These are phyloP conservation scores for Dendrobium officinale DNA, from an alignment of 106 monocot genomes.

Conservation along the genomic window DNA sequence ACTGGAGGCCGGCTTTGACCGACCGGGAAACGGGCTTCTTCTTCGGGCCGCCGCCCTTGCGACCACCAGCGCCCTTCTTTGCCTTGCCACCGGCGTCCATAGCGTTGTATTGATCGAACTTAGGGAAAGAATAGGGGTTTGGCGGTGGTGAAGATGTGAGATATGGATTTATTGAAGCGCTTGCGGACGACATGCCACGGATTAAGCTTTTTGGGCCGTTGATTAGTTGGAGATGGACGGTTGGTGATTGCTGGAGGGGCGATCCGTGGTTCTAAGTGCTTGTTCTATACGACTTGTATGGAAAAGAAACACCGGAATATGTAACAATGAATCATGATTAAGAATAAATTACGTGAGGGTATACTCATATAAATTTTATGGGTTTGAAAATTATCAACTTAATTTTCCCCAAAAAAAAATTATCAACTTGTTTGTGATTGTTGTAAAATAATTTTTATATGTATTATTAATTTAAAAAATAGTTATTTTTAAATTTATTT, in stretches of 20 bases:
- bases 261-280: not conserved
- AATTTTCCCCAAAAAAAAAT: too few relatives aligned
- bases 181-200: not conserved
- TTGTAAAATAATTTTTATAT: not conserved
- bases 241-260: not conserved
- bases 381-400: not conserved
- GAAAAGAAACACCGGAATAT: not conserved
- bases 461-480: not conserved
- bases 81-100: constrained; percentile 9
- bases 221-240: not conserved
- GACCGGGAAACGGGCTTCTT: constrained; percentile 15
- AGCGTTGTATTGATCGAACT: not conserved
- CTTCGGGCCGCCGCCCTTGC: constrained; percentile 17
- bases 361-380: not conserved
- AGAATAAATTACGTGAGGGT: not conserved
- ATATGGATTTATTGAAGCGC: not conserved
- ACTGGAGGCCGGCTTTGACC: constrained; percentile 36
- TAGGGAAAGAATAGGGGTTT: not conserved
- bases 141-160: not conserved
- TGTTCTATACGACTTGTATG: not conserved
- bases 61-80: constrained; percentile 20
- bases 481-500: not conserved
- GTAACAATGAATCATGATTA: not conserved
- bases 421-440: not conserved
- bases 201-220: not conserved